Evolutionary conservation across 306 rosid genomes (phyloP).

Genomic region (Rosa multiflora): DNA sequence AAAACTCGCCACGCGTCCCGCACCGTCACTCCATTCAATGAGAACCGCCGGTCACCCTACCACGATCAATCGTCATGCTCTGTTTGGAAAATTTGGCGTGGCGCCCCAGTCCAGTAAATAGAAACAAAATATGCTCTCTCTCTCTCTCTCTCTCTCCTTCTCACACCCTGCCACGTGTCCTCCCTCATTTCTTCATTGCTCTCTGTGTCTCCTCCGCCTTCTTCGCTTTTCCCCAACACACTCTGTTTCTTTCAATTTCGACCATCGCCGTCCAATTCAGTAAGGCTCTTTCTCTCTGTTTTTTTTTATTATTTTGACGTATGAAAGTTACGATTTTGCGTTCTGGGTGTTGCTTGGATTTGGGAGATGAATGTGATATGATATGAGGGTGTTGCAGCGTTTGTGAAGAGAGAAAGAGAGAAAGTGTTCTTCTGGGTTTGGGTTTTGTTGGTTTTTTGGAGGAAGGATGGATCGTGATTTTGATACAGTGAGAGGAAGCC

Average conservation of each 20-base stretch:
- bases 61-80: background rate
- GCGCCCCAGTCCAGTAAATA: background rate
- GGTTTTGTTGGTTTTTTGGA: background rate
- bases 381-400: background rate
- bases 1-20: background rate
- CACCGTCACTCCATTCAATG: background rate
- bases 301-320: background rate
- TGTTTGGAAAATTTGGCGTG: constrained; percentile 3
- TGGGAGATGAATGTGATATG: background rate
- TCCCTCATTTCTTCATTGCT: background rate
- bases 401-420: background rate
- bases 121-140: background rate
- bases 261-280: background rate
- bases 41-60: background rate
- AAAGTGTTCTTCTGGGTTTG: background rate
- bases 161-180: constrained; percentile 31
- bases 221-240: constrained; percentile 35
- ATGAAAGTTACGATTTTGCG: background rate
- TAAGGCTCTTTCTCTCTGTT: background rate
- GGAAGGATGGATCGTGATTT: constrained; percentile 28
- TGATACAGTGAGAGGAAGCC: constrained; percentile 38
- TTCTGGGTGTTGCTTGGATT: background rate
- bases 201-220: constrained; percentile 33
- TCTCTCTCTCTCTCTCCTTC: constrained; percentile 2
- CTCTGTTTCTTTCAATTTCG: background rate